Conservation (phyloP, 331 rosid genomes). For the Quercus phellos region DNA sequence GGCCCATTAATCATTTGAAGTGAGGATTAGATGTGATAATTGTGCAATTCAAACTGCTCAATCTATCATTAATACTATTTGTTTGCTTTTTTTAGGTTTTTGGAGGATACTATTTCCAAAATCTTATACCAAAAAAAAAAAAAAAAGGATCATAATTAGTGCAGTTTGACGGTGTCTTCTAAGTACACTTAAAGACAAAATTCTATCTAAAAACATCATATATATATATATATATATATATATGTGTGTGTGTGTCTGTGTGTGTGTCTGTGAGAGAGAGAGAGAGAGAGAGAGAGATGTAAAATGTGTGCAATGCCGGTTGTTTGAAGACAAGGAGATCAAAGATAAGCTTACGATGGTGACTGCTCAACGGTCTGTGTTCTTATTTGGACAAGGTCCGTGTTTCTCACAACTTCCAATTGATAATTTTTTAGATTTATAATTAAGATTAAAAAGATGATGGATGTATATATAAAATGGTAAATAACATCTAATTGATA, state of each 20-base stretch:
- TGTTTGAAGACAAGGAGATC: conserved; percentile 41
- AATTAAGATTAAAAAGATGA: too few species aligned
- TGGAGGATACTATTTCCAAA: conserved; percentile 6
- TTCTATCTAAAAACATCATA: neutral
- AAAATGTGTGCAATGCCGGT: too few species aligned
- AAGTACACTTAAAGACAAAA: neutral
- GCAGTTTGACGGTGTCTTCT: neutral
- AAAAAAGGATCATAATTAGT: neutral
- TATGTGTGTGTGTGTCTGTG: too few species aligned
- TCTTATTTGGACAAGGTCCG: neutral
- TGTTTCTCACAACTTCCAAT: neutral
- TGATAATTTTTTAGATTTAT: neutral
- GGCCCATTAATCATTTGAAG: conserved; percentile 72
- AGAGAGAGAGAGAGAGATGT: too few species aligned
- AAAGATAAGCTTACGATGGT: neutral
- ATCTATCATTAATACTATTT: neutral
- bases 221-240: too few species aligned
- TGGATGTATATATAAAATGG: too few species aligned
- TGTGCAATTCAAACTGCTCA: conserved; percentile 27
- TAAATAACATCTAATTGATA: too few species aligned
- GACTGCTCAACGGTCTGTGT: neutral
- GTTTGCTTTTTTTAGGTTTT: neutral
- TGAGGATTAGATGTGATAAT: conserved; percentile 44
- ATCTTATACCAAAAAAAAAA: neutral
- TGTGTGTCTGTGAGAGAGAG: too few species aligned